These are phyloP conservation scores for Plectranthus barbatus DNA, from an alignment of 257 asterid genomes.

Conservation along the genomic window DNA sequence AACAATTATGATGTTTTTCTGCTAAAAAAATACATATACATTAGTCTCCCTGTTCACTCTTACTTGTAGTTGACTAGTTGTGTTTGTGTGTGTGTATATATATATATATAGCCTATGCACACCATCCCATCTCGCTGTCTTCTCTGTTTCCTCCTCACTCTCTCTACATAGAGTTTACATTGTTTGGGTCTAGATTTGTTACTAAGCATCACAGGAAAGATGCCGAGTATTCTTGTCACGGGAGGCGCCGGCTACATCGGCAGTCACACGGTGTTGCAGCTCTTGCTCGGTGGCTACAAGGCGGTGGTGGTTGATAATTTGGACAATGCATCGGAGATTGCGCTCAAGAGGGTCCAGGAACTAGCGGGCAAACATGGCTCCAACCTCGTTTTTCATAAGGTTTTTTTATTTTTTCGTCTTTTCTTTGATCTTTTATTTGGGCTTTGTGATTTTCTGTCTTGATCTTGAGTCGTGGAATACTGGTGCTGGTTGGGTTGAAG, in stretches of 20 bases:
- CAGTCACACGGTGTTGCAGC: constrained; percentile 70
- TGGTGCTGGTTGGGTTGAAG: not conserved
- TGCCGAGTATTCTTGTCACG: constrained; percentile 43
- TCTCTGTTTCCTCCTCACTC: not conserved
- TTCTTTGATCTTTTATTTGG: not conserved
- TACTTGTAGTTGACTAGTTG: not conserved
- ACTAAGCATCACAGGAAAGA: constrained; percentile 11
- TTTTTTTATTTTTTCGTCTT: constrained; percentile 12
- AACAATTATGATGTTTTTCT: not conserved
- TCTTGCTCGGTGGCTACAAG: constrained; percentile 65
- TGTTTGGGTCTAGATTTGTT: not conserved
- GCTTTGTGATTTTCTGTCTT: not conserved
- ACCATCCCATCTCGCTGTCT: constrained; percentile 12
- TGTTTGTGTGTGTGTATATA: too few species aligned
- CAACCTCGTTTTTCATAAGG: constrained; percentile 71
- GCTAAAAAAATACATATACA: not conserved
- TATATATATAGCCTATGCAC: constrained; percentile 16
- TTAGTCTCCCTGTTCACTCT: not conserved
- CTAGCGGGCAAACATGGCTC: constrained; percentile 63
- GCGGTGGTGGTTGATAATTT: constrained; percentile 76
- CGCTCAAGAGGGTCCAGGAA: constrained; percentile 56
- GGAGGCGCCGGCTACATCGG: constrained; percentile 58
- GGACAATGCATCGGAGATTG: constrained; percentile 70
- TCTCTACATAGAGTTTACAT: not conserved
- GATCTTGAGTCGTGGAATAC: constrained; percentile 1